These are phyloP conservation scores for Diaporthe eres DNA, from an alignment of 2,329 filamentous ascomycete species.

Conservation along the genomic window DNA sequence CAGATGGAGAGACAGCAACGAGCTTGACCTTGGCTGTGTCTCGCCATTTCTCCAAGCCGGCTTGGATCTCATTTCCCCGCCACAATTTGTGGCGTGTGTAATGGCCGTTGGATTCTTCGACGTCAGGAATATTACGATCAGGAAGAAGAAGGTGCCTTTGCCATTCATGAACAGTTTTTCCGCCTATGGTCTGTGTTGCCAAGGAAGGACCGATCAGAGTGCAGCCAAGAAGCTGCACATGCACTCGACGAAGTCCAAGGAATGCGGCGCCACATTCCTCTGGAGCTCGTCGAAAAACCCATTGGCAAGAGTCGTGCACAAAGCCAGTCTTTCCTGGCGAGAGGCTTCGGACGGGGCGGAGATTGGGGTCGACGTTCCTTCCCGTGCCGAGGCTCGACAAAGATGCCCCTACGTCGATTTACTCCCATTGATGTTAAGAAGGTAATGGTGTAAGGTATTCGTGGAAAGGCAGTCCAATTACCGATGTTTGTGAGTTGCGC, in stretches of 20 bases:
- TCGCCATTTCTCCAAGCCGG: slow-evolving; percentile 15
- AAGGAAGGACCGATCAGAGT: slow-evolving; percentile 7
- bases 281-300: background rate
- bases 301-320: background rate
- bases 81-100: slow-evolving; percentile 14
- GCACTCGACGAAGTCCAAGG: background rate
- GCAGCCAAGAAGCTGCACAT: slow-evolving; percentile 10
- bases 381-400: background rate
- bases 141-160: background rate
- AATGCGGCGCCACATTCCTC: slow-evolving; percentile 21
- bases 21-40: slow-evolving; percentile 10
- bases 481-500: background rate
- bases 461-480: background rate
- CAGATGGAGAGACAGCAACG: slow-evolving; percentile 12
- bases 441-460: slow-evolving; percentile 5
- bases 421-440: background rate
- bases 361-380: background rate
- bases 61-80: slow-evolving; percentile 27
- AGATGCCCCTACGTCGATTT: background rate
- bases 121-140: background rate
- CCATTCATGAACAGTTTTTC: slow-evolving; percentile 30
- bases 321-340: background rate
- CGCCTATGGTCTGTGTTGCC: slow-evolving; percentile 37
- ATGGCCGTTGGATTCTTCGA: slow-evolving; percentile 17
- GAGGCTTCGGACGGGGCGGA: background rate